Base-by-base conservation (phyloP, 2,329 filamentous ascomycete species). In the Sporothrix globosa region DNA sequence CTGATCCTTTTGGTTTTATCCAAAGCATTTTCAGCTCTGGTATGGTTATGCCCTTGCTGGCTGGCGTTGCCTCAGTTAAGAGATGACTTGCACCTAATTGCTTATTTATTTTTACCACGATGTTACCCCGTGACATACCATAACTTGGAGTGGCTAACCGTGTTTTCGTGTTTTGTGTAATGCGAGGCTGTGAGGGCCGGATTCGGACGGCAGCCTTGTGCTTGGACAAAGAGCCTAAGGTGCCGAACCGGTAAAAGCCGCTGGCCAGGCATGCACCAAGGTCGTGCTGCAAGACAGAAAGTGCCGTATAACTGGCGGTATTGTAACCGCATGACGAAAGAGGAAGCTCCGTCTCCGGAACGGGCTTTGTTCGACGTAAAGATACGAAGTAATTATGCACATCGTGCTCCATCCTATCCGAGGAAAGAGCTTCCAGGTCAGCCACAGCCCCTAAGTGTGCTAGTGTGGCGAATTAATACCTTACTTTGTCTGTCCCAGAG, bases 311-410 rank as follows among this genome's bases (percentile, higher is more conserved):
- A 17, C 27, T 14, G 50, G 53, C 27, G 24, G 53, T 58, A 58
- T 34, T 44, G 56, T 60, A 41, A 63, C 60, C 14, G 60, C 60
- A 56, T 63, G 60, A 41, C 30, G 10, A 53, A 53, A 67, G 48
- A 17, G 63, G 65, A 54, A 67, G 65, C 34, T 30, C 4, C 27
- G 52, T 24, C 34, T 44, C 48, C 65, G 50, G 34, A n/a, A 14
- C 21, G 34, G 61, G 53, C 50, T 17, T 21, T 53, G 9, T 21
- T 27, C 21, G 11, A 27, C 4, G 24, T 14, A 21, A 4, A 24
- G 21, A 9, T 53, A 53, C n/a, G 5, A 10, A n/a, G 50, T 53
- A 53, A 53, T 46, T 46, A 46, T 53, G n/a, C 48, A 50, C 48
- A 50, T 53, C 50, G 50, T 53, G 50, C 50, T 24, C 50, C 50